Evolutionary conservation across 192 early-diverging fungal genomes (phyloP).

Genomic region (Entomortierella chlamydospora): DNA sequence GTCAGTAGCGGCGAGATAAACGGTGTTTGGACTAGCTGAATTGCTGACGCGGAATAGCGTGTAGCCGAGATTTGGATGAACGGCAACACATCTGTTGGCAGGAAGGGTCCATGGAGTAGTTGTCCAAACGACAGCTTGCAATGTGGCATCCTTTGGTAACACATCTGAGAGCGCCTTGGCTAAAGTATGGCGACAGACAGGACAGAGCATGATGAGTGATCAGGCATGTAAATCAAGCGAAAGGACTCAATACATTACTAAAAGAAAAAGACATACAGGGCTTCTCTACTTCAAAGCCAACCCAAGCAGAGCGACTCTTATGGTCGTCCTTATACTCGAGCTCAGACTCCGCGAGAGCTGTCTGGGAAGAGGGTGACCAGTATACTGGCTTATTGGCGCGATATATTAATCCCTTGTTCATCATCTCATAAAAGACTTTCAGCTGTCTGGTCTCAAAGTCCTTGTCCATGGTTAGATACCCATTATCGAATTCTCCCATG

Average conservation of each 20-base stretch:
- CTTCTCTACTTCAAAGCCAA: slow-evolving; percentile 66
- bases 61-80: slow-evolving; percentile 74
- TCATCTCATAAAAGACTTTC: slow-evolving; percentile 77
- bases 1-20: slow-evolving; percentile 60
- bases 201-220: neutral
- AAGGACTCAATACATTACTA: neutral
- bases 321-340: slow-evolving; percentile 85
- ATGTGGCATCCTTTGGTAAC: slow-evolving; percentile 20
- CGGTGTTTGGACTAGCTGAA: slow-evolving; percentile 6
- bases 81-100: slow-evolving; percentile 77
- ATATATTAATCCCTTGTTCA: slow-evolving; percentile 77
- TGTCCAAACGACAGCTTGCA: slow-evolving; percentile 75
- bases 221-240: neutral
- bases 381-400: slow-evolving; percentile 84
- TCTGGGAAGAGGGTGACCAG: slow-evolving; percentile 86
- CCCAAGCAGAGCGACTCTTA: slow-evolving; percentile 75
- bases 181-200: neutral
- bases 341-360: slow-evolving; percentile 85
- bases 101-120: slow-evolving; percentile 88
- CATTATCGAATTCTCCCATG: slow-evolving; percentile 82
- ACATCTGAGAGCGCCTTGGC: slow-evolving; percentile 12
- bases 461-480: slow-evolving; percentile 76
- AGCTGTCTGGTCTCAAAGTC: slow-evolving; percentile 81
- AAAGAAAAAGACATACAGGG: slow-evolving; percentile 48
- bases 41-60: slow-evolving; percentile 53